Evolutionary conservation across 495 filamentous ascomycete species (phyloP).

Genomic region (Penicillium taxi): DNA sequence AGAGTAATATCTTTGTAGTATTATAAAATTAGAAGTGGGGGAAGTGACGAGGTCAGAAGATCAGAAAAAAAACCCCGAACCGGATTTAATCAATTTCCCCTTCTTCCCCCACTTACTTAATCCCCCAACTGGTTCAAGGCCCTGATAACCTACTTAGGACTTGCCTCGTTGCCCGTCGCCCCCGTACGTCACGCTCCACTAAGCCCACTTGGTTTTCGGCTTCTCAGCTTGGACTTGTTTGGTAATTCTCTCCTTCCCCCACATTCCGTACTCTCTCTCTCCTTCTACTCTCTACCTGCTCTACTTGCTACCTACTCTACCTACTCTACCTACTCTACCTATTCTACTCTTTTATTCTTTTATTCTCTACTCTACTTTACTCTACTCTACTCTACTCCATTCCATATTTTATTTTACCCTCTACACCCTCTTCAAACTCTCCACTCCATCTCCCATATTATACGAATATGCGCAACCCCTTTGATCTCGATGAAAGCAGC

Average conservation of each 20-base stretch:
- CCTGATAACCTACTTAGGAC: slow-evolving; percentile 11
- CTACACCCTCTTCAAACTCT: background rate
- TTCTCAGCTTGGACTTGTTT: too few species aligned
- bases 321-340: slow-evolving; percentile 1
- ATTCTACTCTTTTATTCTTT: slow-evolving; percentile 6
- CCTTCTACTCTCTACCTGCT: slow-evolving; percentile 14
- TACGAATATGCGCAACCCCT: slow-evolving; percentile 33
- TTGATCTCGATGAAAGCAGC: slow-evolving; percentile 32
- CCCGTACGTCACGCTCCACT: slow-evolving; percentile 30
- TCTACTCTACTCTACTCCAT: too few species aligned
- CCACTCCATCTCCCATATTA: background rate
- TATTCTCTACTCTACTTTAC: slow-evolving; percentile 9
- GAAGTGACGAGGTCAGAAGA: slow-evolving; percentile 38
- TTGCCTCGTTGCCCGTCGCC: slow-evolving; percentile 2
- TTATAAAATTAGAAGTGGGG: too few species aligned
- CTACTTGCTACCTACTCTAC: slow-evolving; percentile 1
- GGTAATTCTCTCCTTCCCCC: slow-evolving; percentile 9
- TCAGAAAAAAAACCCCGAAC: slow-evolving; percentile 33
- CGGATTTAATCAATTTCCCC: slow-evolving; percentile 11
- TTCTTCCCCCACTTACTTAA: slow-evolving; percentile 6
- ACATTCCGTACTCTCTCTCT: slow-evolving; percentile 11
- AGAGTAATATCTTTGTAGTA: too few species aligned
- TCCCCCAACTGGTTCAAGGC: slow-evolving; percentile 6
- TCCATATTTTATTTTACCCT: too few species aligned
- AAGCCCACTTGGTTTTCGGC: too few species aligned